Base-by-base conservation (phyloP, 2,329 filamentous ascomycete genomes). In the Calcarisporium arbuscula region DNA sequence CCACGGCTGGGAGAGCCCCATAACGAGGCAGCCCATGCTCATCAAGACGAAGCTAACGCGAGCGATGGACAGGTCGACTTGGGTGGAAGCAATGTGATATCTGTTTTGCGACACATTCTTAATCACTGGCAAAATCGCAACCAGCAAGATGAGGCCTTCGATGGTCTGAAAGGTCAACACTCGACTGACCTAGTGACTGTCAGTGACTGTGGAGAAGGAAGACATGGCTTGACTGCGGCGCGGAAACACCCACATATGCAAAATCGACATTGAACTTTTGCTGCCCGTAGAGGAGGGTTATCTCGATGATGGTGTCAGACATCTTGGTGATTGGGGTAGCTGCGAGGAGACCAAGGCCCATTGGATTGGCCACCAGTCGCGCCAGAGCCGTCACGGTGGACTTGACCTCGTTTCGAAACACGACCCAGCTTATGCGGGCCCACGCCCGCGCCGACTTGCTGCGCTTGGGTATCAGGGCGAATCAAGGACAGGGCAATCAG, bases 141-240 rank as follows among this genome's bases (percentile, higher is more conserved):
- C 29, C 14, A 31, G 29, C 29, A 31, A 11, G 17, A 31, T 31
- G 15, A 31, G 18, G 3, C 29, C 29, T 19, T 31, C 29, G 29
- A 31, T 20, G 9, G 29, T 31, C 14, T 31, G 29, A 31, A 31
- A 20, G 29, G 29, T 31, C 14, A 31, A 19, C 7, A 31, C 29
- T 9, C 17, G 29, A 18, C 29, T 31, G 17, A 18, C 29, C 29
- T 31, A 18, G n/a, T 16, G 14, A 18, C 16, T 31, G 16, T 15
- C n/a, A 19, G 22, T 14, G 14, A 25, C 14, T 25, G 4, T 25
- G 14, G 22, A 25, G 14, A 25, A 10, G 14, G 22, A 25, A 10
- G 22, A 25, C 14, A 25, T 14, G 14, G 14, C 14, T 25, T 7
- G 29, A n/a, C 7, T 18, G 9, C 9, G n/a, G 29, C 15, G n/a